Base-by-base conservation (phyloP, 2,329 filamentous ascomycete genomes). In the Rhinocladiella similis region DNA sequence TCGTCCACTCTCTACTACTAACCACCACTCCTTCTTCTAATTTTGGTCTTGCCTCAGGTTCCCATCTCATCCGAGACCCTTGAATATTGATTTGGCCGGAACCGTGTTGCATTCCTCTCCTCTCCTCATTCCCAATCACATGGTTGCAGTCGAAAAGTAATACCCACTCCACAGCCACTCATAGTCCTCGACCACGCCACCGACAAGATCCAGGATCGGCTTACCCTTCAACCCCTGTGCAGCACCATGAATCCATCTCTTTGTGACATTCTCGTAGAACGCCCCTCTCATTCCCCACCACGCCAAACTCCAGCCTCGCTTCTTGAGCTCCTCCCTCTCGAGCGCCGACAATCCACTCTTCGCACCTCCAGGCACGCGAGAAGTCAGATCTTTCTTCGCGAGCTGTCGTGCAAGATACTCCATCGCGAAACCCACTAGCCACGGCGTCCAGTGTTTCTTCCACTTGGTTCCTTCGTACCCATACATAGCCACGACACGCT, bases 221-320 rank as follows among this genome's bases (percentile, higher is more conserved):
- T 87, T 88, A 63, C 85, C 78, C 68, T 80, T 86, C 63, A 96
- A 81, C 67, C 86, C 88, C 27, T 79, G 78, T 6, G 93, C 86
- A 13, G 93, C 73, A 3, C 84, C 61, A 35, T 52, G 54, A 5
- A 65, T 51, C 51, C 56, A 63, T 19, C 35, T 50, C 54, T 64
- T 83, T 47, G 91, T 96, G 58, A 97, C 81, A 66, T 91, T 90
- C 73, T 97, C 90, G 73, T 99, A 99, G 66, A 96, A 96, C 1
- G 92, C 91, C n/a, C 94, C 93, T 58, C 93, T 85, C 90, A 99
- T 94, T 22, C 83, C 76, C 94, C 94, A 99, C 93, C 94, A 97
- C 18, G 86, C 89, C 79, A 97, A 87, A 1, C 85, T 86, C 91
- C 91, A 96, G 38, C 89, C 91, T 61, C 94, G 82, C 74, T 90